phyloP scores from a whole-genome alignment of 257 asterid species.

The Haberlea rhodopensis region DNA sequence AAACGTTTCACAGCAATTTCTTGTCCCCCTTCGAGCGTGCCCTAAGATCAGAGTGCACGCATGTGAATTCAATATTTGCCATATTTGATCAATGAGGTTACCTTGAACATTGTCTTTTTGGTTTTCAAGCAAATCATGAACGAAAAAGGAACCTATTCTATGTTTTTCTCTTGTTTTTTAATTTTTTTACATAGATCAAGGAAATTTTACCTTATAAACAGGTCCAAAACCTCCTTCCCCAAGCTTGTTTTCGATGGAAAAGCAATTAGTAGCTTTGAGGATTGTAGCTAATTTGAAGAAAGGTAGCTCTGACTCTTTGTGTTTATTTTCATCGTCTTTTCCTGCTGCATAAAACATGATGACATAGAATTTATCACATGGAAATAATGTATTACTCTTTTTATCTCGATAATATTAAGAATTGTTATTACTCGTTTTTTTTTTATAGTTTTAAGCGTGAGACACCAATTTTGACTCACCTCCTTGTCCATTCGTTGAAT shows the following conservation, averaged over 20 bases:
- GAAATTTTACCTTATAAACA: slow-evolving; percentile 25
- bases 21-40: slow-evolving; percentile 19
- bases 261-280: slow-evolving; percentile 25
- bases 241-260: slow-evolving; percentile 22
- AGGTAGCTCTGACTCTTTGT: slow-evolving; percentile 22
- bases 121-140: neutral
- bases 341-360: slow-evolving; percentile 1
- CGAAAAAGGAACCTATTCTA: neutral
- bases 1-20: slow-evolving; percentile 33
- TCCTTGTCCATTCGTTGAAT: neutral
- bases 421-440: no score
- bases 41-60: slow-evolving; percentile 12
- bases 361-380: neutral
- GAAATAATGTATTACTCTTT: slow-evolving; percentile 12
- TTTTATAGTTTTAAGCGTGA: neutral
- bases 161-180: neutral
- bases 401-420: neutral
- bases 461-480: neutral
- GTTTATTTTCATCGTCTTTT: slow-evolving; percentile 7
- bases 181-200: neutral
- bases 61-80: neutral
- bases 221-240: slow-evolving; percentile 35
- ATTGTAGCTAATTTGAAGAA: slow-evolving; percentile 17
- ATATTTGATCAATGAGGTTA: neutral
- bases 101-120: no score